Base-by-base conservation (phyloP, 2,329 filamentous ascomycete species). In the Alternaria hordeiaustralica region DNA sequence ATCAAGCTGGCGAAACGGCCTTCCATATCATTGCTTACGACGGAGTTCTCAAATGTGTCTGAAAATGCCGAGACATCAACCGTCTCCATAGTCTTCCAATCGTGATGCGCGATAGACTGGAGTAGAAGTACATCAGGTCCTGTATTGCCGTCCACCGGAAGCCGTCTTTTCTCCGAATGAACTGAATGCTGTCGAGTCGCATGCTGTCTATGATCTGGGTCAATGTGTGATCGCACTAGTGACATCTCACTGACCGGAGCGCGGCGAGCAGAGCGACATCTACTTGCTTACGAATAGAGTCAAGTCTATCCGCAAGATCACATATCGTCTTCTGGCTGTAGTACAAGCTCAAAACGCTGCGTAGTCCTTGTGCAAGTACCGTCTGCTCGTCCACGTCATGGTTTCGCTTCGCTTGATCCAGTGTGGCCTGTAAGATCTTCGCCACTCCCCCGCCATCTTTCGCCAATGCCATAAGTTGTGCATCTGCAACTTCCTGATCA, bases 181-280 rank as follows among this genome's bases (percentile, higher is more conserved):
- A 13, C 11, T 57, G 33, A 44, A 46, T 11, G 13, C 4, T 2
- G 9, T 26, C 10, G 18, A 15, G 6, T 4, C 5, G 30, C 21
- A 26, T 20, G 3, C 41, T 33, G 44, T n/a, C 55, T 23, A 20
- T 18, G 18, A 6, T 28, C 13, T n/a, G 13, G 10, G 26, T 54
- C 18, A 41, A 18, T 13, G 9, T 25, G 50, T 13, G 55, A 36
- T 33, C 3, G 41, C 7, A 28, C 0, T 12, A 3, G 25, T 23
- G 26, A 28, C 15, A 9, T 26, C 3, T 36, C 23, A 45, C 58
- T 43, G 63, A 66, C 59, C 56, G 21, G 44, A 71, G 58, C 4
- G 60, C 60, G 8, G 60, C 50, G 3, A 70, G 62, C 6, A 71
- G 30, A 11, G 47, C 30, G 15, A 57, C 65, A 21, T 68, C 59